These are phyloP conservation scores for Casuarina glauca DNA, from an alignment of 306 rosid species.

Conservation along the genomic window DNA sequence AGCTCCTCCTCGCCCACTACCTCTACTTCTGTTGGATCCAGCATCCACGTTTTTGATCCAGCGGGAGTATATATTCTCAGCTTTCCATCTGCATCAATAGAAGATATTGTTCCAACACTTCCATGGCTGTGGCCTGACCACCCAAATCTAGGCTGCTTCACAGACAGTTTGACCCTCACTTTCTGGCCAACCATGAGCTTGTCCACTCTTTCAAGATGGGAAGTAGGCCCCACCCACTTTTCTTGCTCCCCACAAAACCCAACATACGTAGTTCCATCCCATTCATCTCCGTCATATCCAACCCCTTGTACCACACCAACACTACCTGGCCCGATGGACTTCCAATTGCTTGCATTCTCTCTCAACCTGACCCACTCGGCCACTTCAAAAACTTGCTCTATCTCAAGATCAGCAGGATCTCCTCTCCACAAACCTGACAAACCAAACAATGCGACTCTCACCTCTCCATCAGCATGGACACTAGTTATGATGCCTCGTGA, in stretches of 20 bases:
- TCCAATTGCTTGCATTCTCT: slow-evolving; percentile 63
- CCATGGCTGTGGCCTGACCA: slow-evolving; percentile 92
- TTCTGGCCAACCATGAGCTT: slow-evolving; percentile 78
- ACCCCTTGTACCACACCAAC: slow-evolving; percentile 93
- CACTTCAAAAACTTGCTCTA: slow-evolving; percentile 76
- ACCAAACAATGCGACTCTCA: slow-evolving; percentile 77
- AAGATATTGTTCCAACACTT: slow-evolving; percentile 74
- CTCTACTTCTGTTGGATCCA: slow-evolving; percentile 91
- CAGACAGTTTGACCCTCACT: slow-evolving; percentile 64
- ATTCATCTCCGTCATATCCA: slow-evolving; percentile 71
- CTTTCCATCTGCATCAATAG: slow-evolving; percentile 92
- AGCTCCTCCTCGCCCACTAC: slow-evolving; percentile 79
- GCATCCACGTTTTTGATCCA: slow-evolving; percentile 91
- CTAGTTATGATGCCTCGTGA: slow-evolving; percentile 79
- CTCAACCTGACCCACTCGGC: slow-evolving; percentile 94
- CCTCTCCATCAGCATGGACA: slow-evolving; percentile 94
- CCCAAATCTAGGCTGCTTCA: slow-evolving; percentile 87
- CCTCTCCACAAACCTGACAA: slow-evolving; percentile 88
- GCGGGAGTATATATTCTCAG: slow-evolving; percentile 88
- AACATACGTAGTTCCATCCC: slow-evolving; percentile 73
- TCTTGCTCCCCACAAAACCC: slow-evolving; percentile 97
- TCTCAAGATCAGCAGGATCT: slow-evolving; percentile 90
- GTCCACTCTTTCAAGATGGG: slow-evolving; percentile 66
- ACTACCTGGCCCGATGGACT: slow-evolving; percentile 79
- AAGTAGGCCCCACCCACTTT: slow-evolving; percentile 81